Base-by-base conservation (phyloP, 106 monocot genomes). In the Dioscorea zingiberensis region DNA sequence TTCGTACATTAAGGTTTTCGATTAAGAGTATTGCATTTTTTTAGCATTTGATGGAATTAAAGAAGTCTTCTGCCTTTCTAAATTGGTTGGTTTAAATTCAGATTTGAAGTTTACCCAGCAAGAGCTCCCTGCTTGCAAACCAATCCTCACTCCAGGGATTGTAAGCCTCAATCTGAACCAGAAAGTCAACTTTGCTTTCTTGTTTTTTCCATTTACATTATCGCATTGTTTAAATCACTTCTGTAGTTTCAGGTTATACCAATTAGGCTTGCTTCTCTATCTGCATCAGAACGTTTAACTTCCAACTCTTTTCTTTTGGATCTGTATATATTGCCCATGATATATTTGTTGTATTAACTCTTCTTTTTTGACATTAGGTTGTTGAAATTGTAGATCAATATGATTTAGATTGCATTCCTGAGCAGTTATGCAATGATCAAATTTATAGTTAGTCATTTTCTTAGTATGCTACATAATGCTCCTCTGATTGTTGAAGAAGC, bases 331-430 rank as follows among this genome's bases (percentile, higher is more conserved):
- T 38, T 56, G 24, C 30, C 19, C 29, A 2, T 49, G 18, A 1
- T 0, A 32, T 56, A 29, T 24, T 17, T 13, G 22, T 56, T 18
- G 21, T 12, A 12, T 21, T 56, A 56, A 12, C 56, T 56, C 65
- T 25, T 32, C 58, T 18, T 48, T 45, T 44, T 63, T 77, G 44
- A 51, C 24, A 59, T 63, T 63, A 92, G 91, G 87, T 92, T 18
- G 81, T 92, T 48, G 91, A 92, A 71, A 76, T 92, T 48, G 74
- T 82, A 28, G 76, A 92, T 55, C 73, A 72, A 23, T 92, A 92
- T 69, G 91, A 92, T 69, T 49, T 47, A 30, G 84, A 74, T 48
- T 92, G 91, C 78, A 62, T 92, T 32, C 83, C 78, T 14, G 49
- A 27, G 5, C 14, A 84, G 1, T 30, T 67, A 23, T 61, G 32